Conservation (phyloP, 2,329 filamentous ascomycete genomes). For the Colletotrichum sublineola region DNA sequence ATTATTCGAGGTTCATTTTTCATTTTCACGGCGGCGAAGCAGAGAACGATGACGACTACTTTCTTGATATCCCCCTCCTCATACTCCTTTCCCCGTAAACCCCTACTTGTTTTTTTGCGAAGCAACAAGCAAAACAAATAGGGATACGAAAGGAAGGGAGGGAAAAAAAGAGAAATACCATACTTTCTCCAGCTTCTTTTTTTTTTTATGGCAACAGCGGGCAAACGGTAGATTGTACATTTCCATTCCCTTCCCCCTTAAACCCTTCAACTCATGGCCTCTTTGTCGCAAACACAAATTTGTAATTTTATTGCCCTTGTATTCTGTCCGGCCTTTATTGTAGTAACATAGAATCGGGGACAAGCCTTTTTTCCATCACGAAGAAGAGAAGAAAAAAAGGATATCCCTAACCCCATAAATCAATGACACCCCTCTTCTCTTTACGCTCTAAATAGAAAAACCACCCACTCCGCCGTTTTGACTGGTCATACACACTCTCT, state of each 20-base stretch:
- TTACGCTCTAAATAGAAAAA: background rate
- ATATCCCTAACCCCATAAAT: background rate
- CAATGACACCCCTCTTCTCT: slow-evolving; percentile 20
- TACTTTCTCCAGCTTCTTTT: background rate
- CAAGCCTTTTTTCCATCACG: background rate
- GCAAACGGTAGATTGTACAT: slow-evolving; percentile 40
- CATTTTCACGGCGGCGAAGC: slow-evolving; percentile 35
- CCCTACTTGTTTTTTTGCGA: background rate
- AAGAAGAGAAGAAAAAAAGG: background rate
- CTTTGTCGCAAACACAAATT: background rate
- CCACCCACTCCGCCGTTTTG: no score
- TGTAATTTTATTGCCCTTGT: slow-evolving; percentile 34
- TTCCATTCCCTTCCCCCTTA: background rate
- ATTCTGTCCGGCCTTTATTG: slow-evolving; percentile 5
- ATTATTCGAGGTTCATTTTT: slow-evolving; percentile 7
- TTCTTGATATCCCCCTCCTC: slow-evolving; percentile 36
- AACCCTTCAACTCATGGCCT: slow-evolving; percentile 19
- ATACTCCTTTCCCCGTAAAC: background rate
- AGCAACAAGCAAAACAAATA: background rate
- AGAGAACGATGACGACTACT: slow-evolving; percentile 41
- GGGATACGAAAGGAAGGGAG: background rate
- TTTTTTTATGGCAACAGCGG: background rate
- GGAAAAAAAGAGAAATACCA: slow-evolving; percentile 19
- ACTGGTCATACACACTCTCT: no score
- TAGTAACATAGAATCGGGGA: slow-evolving; percentile 32